phyloP scores from a whole-genome alignment of 257 asterid species.

The Primulina huaijiensis region DNA sequence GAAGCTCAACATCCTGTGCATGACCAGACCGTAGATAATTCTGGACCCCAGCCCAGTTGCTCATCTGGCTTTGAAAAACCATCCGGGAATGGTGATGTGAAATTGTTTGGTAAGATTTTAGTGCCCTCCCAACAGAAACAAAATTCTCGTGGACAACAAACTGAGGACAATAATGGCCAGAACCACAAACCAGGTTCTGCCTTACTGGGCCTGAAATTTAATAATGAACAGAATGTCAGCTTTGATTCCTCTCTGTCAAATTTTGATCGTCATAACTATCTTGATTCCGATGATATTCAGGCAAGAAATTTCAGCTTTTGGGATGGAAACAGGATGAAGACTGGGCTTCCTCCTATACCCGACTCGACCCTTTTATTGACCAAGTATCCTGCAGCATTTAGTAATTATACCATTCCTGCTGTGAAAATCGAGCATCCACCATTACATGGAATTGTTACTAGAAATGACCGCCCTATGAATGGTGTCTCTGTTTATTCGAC shows the following conservation, averaged over 20 bases:
- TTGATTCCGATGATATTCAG: slow-evolving; percentile 44
- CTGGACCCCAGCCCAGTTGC: background rate
- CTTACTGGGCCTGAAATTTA: slow-evolving; percentile 36
- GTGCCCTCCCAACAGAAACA: background rate
- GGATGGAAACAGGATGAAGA: slow-evolving; percentile 53
- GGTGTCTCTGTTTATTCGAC: slow-evolving; percentile 45
- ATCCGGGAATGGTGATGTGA: background rate
- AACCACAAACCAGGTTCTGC: slow-evolving; percentile 36
- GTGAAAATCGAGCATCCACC: slow-evolving; percentile 48
- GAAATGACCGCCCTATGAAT: slow-evolving; percentile 38
- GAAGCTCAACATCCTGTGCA: background rate
- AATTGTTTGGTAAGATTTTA: background rate
- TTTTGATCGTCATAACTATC: slow-evolving; percentile 38
- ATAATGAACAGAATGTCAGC: slow-evolving; percentile 35
- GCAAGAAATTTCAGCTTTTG: slow-evolving; percentile 47
- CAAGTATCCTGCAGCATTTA: slow-evolving; percentile 77
- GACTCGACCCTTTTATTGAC: slow-evolving; percentile 61
- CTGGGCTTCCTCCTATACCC: slow-evolving; percentile 51
- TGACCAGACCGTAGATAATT: background rate
- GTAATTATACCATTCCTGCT: slow-evolving; percentile 42
- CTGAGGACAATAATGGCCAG: slow-evolving; percentile 26
- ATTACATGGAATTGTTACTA: slow-evolving; percentile 33
- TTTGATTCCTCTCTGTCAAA: slow-evolving; percentile 43
- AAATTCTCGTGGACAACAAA: background rate
- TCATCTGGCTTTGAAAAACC: background rate